Conservation (phyloP, 768 basidiomycete species). For the Coprinopsis sp. region DNA sequence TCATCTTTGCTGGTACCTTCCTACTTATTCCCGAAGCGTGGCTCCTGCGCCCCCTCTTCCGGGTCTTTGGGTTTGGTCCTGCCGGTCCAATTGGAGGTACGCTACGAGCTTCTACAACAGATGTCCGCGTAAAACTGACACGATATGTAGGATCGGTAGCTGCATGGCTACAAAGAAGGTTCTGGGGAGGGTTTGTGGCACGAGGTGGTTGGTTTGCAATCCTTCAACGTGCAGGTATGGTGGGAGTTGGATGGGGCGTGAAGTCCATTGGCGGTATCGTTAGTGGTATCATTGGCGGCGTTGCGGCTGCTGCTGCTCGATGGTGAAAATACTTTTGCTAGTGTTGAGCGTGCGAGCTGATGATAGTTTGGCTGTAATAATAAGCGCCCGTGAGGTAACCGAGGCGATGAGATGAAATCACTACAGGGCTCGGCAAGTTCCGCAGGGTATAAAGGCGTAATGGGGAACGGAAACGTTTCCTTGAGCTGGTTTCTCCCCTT, state of each 20-base stretch:
- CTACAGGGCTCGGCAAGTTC: constrained; percentile 2
- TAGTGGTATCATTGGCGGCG: neutral
- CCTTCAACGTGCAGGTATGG: constrained; percentile 28
- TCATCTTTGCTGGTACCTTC: constrained; percentile 21
- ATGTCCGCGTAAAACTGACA: neutral
- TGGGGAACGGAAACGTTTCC: neutral
- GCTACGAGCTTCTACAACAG: too few relatives aligned
- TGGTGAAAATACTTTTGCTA: too few relatives aligned
- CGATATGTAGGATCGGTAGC: constrained; percentile 26
- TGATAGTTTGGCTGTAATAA: too few relatives aligned
- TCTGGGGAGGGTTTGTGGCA: constrained; percentile 26
- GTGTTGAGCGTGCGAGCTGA: too few relatives aligned
- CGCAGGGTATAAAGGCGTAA: neutral
- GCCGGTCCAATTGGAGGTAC: constrained; percentile 29
- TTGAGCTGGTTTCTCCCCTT: constrained; percentile 6
- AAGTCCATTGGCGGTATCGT: neutral
- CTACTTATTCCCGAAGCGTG: constrained; percentile 24
- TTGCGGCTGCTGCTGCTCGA: neutral
- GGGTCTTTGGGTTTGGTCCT: constrained; percentile 31
- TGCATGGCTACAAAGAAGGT: constrained; percentile 29
- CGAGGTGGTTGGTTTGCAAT: constrained; percentile 30
- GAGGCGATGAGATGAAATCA: too few relatives aligned
- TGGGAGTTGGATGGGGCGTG: neutral
- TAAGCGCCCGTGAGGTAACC: too few relatives aligned
- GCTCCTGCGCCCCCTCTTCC: constrained; percentile 26